Evolutionary conservation across 2,329 filamentous ascomycete genomes (phyloP), one percentile per base, ranked within the genome.

Genomic region (Penicillium sp.): DNA sequence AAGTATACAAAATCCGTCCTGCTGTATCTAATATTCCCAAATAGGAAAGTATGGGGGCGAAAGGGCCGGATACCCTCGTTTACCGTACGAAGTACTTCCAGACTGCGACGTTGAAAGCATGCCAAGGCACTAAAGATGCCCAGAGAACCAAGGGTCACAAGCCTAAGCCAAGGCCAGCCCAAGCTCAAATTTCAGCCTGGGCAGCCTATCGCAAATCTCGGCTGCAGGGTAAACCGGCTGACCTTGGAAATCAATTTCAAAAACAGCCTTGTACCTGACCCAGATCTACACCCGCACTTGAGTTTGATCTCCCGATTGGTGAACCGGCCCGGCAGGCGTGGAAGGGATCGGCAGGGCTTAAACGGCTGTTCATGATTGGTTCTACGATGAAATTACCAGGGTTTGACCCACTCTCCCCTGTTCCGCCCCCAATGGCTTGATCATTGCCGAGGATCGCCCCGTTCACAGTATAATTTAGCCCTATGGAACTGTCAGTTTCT

Each of bases 171-270:
- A 31, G 24, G 42, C 42, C 42, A 44, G 42, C 27, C 42, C 42
- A 45, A 45, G 42, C 42, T 45, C 42, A 45, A 45, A 45, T 16
- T 45, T 45, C 42, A 45, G 42, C 27, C 27, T 32, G 21, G 24
- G 24, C 24, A 27, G 24, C 24, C 24, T 27, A 27, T 27, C 24
- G 24, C 24, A 27, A 27, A 27, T 27, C 24, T 27, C 24, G 24
- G 24, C 24, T 27, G 24, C 24, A 27, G 24, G 24, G 24, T 4
- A 27, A 27, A 27, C 24, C 24, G 24, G 24, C 24, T 27, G 6
- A 6, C 24, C 24, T 27, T 27, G 24, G 24, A 27, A 27, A 27
- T 27, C 24, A 22, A 41, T 18, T 41, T 41, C 39, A 27, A 18
- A 41, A 41, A 41, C 39, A 11, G 39, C 39, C 39, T 21, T 41